A percentile compares a stretch with the other conserved stretches of the same genome.
phyloP scores from a whole-genome alignment of 257 asterid genomes.

The Primulina huaijiensis region DNA sequence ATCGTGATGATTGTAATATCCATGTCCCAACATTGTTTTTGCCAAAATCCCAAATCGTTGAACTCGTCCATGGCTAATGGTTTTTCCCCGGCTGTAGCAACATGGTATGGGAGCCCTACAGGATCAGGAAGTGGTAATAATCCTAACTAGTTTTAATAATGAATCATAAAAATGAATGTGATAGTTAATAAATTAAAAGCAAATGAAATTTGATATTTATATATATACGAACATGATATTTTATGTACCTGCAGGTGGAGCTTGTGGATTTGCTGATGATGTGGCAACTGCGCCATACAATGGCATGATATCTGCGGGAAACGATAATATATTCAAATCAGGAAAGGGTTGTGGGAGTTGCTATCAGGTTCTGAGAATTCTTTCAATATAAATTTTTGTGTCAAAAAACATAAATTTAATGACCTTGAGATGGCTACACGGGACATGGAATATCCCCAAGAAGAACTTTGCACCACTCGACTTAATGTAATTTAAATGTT shows the following conservation, averaged over 20 bases:
- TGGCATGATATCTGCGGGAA: constrained; percentile 30
- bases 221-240: no score
- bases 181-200: no score
- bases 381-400: not conserved
- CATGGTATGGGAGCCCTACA: not conserved
- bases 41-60: not conserved
- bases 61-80: not conserved
- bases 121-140: not conserved
- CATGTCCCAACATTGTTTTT: not conserved
- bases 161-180: no score
- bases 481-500: no score
- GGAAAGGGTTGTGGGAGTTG: constrained; percentile 43
- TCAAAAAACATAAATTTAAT: no score
- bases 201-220: no score
- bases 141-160: no score
- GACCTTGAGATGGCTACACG: no score
- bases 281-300: constrained; percentile 18
- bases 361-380: constrained; percentile 21
- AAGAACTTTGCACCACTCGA: no score
- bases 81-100: not conserved
- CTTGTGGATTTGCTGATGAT: constrained; percentile 36
- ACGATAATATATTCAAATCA: constrained; percentile 3
- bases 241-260: constrained; percentile 22
- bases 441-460: no score
- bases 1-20: not conserved